A percentile compares a stretch with the other conserved stretches of the same genome.
These are phyloP conservation scores for Pseudognaphalium luteoalbum DNA, from an alignment of 129 eudicot genomes.

Conservation along the genomic window DNA sequence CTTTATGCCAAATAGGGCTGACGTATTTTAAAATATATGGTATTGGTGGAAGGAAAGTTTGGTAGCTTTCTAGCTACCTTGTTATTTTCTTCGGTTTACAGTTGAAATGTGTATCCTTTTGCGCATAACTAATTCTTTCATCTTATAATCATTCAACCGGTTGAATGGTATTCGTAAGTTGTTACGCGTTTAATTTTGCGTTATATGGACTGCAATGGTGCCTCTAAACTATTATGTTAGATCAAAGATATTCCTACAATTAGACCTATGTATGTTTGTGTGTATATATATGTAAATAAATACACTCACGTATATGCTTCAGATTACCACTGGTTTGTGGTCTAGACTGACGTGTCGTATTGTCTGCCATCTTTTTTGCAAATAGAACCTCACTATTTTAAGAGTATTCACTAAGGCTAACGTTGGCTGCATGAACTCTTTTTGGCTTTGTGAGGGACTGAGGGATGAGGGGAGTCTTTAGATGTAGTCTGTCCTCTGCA, in stretches of 20 bases:
- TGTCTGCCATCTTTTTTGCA: no score
- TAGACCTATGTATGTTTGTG: neutral
- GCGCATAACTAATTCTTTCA: constrained; percentile 1
- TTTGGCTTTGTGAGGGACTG: no score
- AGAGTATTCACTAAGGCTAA: no score
- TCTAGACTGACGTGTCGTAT: neutral
- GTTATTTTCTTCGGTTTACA: constrained; percentile 7
- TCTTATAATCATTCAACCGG: constrained; percentile 3
- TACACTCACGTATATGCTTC: neutral
- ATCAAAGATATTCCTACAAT: constrained; percentile 4
- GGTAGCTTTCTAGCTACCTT: neutral
- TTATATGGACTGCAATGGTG: neutral
- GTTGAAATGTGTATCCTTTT: constrained; percentile 12
- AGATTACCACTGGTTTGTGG: neutral
- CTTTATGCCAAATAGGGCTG: constrained; percentile 13
- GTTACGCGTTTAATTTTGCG: neutral
- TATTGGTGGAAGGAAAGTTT: constrained; percentile 3
- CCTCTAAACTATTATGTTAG: neutral
- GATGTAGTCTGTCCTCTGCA: no score
- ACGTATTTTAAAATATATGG: neutral
- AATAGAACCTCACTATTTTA: no score
- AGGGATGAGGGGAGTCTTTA: no score
- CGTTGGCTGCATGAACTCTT: no score
- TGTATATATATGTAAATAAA: neutral
- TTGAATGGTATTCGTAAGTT: constrained; percentile 9